A percentile compares a stretch with the other conserved stretches of the same genome.
Conservation (phyloP, 345 rosid genomes). For the Orychophragmus violaceus region DNA sequence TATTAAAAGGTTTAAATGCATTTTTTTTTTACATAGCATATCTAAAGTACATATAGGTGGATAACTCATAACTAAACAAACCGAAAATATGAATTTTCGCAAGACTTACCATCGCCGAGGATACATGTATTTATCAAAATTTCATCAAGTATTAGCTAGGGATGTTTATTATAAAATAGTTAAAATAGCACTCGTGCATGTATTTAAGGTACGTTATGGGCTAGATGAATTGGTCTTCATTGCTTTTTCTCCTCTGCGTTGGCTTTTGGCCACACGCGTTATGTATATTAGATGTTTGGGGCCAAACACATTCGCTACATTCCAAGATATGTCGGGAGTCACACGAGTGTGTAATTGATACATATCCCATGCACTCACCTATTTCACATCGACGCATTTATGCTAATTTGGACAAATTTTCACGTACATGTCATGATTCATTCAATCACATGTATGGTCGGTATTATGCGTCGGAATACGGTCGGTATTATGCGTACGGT, state of each 20-base stretch:
- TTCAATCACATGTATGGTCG: background rate
- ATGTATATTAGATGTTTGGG: slow-evolving; percentile 19
- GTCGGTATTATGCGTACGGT: too few relatives aligned
- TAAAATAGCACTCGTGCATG: slow-evolving; percentile 20
- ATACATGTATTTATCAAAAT: background rate
- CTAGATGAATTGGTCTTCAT: slow-evolving; percentile 12
- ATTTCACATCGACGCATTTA: slow-evolving; percentile 9
- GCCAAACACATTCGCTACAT: slow-evolving; percentile 15
- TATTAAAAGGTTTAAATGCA: background rate
- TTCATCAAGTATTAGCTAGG: background rate
- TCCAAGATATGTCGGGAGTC: slow-evolving; percentile 29
- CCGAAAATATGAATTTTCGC: background rate
- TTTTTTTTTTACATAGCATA: too few relatives aligned
- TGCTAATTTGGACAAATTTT: background rate
- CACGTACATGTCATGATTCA: background rate
- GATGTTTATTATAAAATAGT: background rate
- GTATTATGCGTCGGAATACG: too few relatives aligned
- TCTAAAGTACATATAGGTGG: too few relatives aligned
- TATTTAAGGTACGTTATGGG: slow-evolving; percentile 29
- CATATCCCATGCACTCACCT: slow-evolving; percentile 6
- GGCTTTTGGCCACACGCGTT: slow-evolving; percentile 25
- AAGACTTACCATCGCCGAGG: background rate
- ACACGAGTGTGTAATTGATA: slow-evolving; percentile 21
- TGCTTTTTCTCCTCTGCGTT: slow-evolving; percentile 10
- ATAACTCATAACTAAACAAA: too few relatives aligned